Percentiles rank a stretch among this genome's conserved stretches.
phyloP scores from a whole-genome alignment of 768 basidiomycete genomes.

The Tricholoma sp. region DNA sequence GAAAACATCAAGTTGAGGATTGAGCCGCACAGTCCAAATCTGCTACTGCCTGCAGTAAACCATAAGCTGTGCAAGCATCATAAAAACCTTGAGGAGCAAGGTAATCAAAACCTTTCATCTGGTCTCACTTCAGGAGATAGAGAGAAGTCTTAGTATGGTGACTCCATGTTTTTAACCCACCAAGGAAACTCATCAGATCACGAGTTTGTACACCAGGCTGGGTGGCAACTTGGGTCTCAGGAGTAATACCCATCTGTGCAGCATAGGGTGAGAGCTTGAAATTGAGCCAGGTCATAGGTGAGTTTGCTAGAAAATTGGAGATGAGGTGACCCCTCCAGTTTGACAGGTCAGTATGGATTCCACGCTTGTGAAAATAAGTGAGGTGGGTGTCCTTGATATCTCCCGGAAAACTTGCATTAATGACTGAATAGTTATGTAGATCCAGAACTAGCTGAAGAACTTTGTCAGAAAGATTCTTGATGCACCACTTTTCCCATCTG shows the following conservation, averaged over 20 bases:
- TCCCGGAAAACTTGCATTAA: not conserved
- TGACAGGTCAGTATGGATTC: not conserved
- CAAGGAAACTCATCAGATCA: constrained; percentile 12
- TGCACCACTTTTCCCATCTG: not conserved
- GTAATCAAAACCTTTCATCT: constrained; percentile 20
- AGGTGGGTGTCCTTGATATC: constrained; percentile 2
- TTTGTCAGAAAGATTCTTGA: not conserved
- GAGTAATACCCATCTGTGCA: constrained; percentile 6
- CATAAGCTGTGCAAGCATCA: constrained; percentile 15
- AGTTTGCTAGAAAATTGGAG: constrained; percentile 3
- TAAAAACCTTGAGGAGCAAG: constrained; percentile 18
- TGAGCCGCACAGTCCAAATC: constrained; percentile 17
- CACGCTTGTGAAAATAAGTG: constrained; percentile 3
- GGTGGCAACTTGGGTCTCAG: constrained; percentile 12
- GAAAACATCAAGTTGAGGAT: not conserved
- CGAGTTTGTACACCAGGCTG: constrained; percentile 14
- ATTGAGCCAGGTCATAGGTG: constrained; percentile 2
- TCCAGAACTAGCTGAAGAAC: not conserved
- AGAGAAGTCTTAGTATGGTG: constrained; percentile 4
- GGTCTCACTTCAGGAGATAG: constrained; percentile 15
- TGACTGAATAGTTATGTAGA: not conserved
- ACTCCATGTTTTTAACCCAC: constrained; percentile 12
- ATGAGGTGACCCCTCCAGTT: constrained; percentile 3
- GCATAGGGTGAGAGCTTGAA: not conserved
- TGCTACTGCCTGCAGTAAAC: constrained; percentile 9